Evolutionary conservation across 495 filamentous ascomycete species (phyloP), one percentile per base, ranked within the genome.

Genomic region (Daldinia loculata): DNA sequence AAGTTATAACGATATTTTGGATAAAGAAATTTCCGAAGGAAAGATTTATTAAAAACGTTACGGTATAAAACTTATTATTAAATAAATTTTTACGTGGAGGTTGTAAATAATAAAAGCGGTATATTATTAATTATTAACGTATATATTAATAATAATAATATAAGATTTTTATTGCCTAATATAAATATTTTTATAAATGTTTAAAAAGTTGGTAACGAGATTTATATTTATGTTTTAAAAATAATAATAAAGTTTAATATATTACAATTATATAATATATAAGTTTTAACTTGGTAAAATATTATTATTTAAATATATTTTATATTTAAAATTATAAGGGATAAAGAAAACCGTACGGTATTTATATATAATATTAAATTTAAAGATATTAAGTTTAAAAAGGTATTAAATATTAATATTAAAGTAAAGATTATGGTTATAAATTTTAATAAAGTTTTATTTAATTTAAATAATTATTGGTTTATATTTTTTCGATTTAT

Each of bases 131-230:
- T 39, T 22, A 48, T 48, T 19, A 53, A 27, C 29, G 3, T 53
- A 27, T 53, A 12, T 39, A 39, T 53, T 53, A 53, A 53, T 27
- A 27, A 53, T 53, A 29, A 53, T 29, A 12, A 53, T 53, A 53
- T 53, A 53, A 15, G 4, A 39, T 39, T 39, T 53, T 53, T 53
- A 30, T 9, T 27, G 1, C 8, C 12, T 27, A 30, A 30, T 53
- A 53, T 14, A 53, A 4, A n/a, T 53, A 6, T 30, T 1, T 27
- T 53, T 53, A 53, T 53, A 53, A 53, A 53, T 53, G 9, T 48
- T 39, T 39, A 39, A 39, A 48, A 22, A 22, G 1, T 48, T 48
- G 19, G 19, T 48, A 48, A 48, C 9, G 11, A 53, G 29, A 50
- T 19, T 50, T 50, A 50, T 50, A 50, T 19, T 26, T 50, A n/a